Evolutionary conservation across 140 eudicot species (phyloP).

Genomic region (Cichorium intybus): DNA sequence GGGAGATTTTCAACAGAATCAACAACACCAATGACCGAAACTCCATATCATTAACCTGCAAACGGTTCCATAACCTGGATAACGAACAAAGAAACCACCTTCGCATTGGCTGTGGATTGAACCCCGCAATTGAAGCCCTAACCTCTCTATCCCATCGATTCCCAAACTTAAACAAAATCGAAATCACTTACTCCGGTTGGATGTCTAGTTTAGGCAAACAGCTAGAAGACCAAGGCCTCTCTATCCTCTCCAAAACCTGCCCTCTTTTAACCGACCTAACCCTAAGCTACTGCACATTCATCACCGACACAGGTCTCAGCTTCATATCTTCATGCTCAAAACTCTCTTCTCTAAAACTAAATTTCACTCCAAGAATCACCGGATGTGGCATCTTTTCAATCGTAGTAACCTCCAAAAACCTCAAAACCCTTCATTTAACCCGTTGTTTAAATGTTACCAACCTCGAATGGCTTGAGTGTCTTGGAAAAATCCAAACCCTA

Average conservation of each 20-base stretch:
- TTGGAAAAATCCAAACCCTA: slow-evolving; percentile 60
- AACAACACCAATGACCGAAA: slow-evolving; percentile 42
- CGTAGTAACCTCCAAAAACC: slow-evolving; percentile 61
- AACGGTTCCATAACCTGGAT: slow-evolving; percentile 56
- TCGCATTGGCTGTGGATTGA: slow-evolving; percentile 71
- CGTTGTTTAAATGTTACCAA: slow-evolving; percentile 63
- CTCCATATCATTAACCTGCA: slow-evolving; percentile 59
- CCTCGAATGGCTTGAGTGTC: slow-evolving; percentile 87
- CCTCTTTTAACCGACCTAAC: slow-evolving; percentile 54
- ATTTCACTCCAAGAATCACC: slow-evolving; percentile 68
- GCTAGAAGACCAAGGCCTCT: slow-evolving; percentile 70
- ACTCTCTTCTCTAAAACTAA: slow-evolving; percentile 63
- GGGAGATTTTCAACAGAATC: slow-evolving; percentile 56
- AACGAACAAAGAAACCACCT: slow-evolving; percentile 57
- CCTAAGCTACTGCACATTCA: slow-evolving; percentile 73
- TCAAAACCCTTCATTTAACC: slow-evolving; percentile 51
- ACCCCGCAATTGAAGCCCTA: slow-evolving; percentile 71
- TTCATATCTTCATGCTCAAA: slow-evolving; percentile 54
- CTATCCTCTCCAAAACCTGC: slow-evolving; percentile 46
- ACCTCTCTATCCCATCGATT: slow-evolving; percentile 59
- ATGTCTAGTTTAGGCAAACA: slow-evolving; percentile 77
- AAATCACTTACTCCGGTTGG: slow-evolving; percentile 80
- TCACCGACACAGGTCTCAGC: slow-evolving; percentile 70
- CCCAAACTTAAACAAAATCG: slow-evolving; percentile 56
- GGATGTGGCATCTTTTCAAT: slow-evolving; percentile 74